Conservation (phyloP, 2,329 filamentous ascomycete genomes). For the Zalaria sp. region DNA sequence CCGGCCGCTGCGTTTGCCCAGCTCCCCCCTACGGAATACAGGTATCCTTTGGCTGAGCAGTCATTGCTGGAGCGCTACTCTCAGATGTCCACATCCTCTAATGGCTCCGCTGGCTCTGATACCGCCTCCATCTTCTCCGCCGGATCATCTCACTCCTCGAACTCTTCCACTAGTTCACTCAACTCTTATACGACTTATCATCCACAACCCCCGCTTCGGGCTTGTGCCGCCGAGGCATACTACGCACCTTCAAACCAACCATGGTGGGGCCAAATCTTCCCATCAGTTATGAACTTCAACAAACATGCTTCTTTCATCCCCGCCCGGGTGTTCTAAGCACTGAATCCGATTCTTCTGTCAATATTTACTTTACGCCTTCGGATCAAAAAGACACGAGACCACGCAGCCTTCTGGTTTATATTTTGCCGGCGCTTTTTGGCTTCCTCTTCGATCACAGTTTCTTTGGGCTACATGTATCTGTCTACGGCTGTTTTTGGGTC, state of each 20-base stretch:
- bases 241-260: constrained; percentile 2
- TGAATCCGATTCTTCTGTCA: constrained; percentile 4
- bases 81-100: constrained; percentile 4
- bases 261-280: constrained; percentile 8
- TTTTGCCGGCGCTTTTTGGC: neutral
- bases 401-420: neutral
- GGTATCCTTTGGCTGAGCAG: neutral
- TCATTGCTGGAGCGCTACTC: constrained; percentile 3
- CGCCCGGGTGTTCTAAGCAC: constrained; percentile 7
- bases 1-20: constrained; percentile 2
- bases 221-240: constrained; percentile 7
- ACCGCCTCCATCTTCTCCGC: neutral
- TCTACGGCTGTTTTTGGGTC: too few species aligned
- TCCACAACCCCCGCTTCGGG: constrained; percentile 2
- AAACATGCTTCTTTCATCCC: constrained; percentile 8
- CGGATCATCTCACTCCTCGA: neutral
- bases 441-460: neutral
- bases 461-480: too few species aligned
- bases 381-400: neutral
- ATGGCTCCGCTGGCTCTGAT: neutral
- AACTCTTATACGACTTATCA: constrained; percentile 1
- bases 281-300: constrained; percentile 3
- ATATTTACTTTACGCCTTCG: constrained; percentile 2
- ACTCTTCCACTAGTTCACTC: constrained; percentile 1
- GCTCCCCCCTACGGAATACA: constrained; percentile 1